Base-by-base conservation (phyloP, 2,329 filamentous ascomycete genomes). In the Grosmannia huntii region DNA sequence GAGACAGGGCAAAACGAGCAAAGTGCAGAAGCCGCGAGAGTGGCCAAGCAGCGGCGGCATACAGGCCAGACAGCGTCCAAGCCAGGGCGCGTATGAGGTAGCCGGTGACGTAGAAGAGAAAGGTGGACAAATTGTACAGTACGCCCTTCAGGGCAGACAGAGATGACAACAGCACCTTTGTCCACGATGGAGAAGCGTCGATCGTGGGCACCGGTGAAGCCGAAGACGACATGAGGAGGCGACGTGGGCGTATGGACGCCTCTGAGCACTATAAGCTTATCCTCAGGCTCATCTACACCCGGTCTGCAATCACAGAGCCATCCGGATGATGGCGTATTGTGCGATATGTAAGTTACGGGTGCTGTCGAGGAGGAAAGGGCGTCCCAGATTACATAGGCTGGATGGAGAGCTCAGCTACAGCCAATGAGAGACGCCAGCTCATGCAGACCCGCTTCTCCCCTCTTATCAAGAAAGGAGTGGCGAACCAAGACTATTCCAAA, bases 1-100 rank as follows among this genome's bases (percentile, higher is more conserved):
- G 74, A n/a, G 71, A 68, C 36, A 73, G 65, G 3, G 74, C 25
- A 9, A 69, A 61, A 36, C 68, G 66, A 19, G 72, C 33, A 5
- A 69, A 27, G 33, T 62, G 60, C 31, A 63, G 51, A 14, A 71
- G 14, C 41, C 59, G 48, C 5, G 57, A 36, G 10, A 67, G 19
- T 14, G 64, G 63, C 62, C 59, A 62, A 3, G 59, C 53, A 4
- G 59, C 60, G 5, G 58, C 41, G 1, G 52, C 46, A 16, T 56
- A 58, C 3, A 52, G 33, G 14, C 10, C 11, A 27, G 36, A 19
- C 25, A 61, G 38, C n/a, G 58, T 27, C 60, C 58, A 61, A 51
- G 54, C 57, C 46, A 57, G 27, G 10, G 51, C 54, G 28, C 25
- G 28, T 21, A 48, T 55, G 23, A 58, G 16, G 19, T 52, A 31